A percentile compares a stretch with the other conserved stretches of the same genome.
Conservation (phyloP, 1,284 basidiomycete species). For the Cryptococcus neoformans region DNA sequence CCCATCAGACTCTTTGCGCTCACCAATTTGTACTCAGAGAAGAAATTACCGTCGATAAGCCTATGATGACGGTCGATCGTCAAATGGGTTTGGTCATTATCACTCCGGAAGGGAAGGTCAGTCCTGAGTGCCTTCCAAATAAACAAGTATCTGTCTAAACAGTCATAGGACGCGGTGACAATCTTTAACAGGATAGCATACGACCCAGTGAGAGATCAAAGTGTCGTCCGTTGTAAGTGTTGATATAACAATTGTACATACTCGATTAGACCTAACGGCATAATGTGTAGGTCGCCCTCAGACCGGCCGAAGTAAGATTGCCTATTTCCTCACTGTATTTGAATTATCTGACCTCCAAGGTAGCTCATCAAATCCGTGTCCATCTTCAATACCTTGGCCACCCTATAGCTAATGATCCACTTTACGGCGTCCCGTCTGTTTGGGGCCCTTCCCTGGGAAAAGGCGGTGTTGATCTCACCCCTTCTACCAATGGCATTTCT, state of each 20-base stretch:
- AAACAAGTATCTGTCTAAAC: no score
- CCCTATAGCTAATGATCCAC: slow-evolving; percentile 88
- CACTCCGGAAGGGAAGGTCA: slow-evolving; percentile 80
- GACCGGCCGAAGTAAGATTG: slow-evolving; percentile 75
- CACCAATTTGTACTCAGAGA: slow-evolving; percentile 53
- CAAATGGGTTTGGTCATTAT: slow-evolving; percentile 96
- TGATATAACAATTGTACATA: no score
- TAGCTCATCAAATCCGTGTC: slow-evolving; percentile 92
- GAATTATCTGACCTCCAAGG: neutral
- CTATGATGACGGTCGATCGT: slow-evolving; percentile 86
- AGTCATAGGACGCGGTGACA: slow-evolving; percentile 66
- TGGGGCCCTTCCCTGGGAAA: slow-evolving; percentile 77
- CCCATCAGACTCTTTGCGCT: no score
- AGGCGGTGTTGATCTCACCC: slow-evolving; percentile 71
- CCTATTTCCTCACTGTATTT: neutral
- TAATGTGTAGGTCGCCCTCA: slow-evolving; percentile 63
- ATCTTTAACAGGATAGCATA: slow-evolving; percentile 84
- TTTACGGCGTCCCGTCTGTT: slow-evolving; percentile 73
- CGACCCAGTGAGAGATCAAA: slow-evolving; percentile 75
- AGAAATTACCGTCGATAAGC: slow-evolving; percentile 78
- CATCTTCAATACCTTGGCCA: slow-evolving; percentile 93
- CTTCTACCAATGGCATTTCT: slow-evolving; percentile 48
- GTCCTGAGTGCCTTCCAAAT: slow-evolving; percentile 36
- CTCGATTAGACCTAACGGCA: no score
- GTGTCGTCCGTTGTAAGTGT: slow-evolving; percentile 77